Percentiles rank a stretch among this genome's conserved stretches.
These are phyloP conservation scores for Crithidia expoeki DNA, from an alignment of 208 protist species.

Conservation along the genomic window DNA sequence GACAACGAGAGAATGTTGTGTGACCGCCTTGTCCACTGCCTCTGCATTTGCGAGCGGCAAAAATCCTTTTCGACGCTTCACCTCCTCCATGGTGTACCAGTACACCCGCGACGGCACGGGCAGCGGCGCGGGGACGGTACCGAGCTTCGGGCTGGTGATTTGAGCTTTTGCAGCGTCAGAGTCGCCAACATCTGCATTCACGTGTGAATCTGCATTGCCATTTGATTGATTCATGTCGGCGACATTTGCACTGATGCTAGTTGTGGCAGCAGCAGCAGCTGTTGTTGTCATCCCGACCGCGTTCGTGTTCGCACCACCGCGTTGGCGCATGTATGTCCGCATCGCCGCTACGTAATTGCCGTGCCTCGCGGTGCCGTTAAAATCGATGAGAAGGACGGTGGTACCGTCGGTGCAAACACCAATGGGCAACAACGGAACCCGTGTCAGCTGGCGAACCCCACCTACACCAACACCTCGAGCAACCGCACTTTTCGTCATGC, in stretches of 20 bases:
- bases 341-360: slow-evolving; percentile 41
- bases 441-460: slow-evolving; percentile 2
- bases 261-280: not conserved
- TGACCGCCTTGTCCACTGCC: too few relatives aligned
- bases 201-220: too few relatives aligned
- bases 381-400: slow-evolving; percentile 30
- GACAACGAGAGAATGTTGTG: too few relatives aligned
- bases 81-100: slow-evolving; percentile 24
- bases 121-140: too few relatives aligned
- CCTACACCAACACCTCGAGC: not conserved
- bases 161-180: not conserved
- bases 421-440: slow-evolving; percentile 27
- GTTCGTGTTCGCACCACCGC: too few relatives aligned
- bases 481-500: not conserved
- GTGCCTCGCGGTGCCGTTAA: slow-evolving; percentile 49
- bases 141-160: too few relatives aligned
- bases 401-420: slow-evolving; percentile 33
- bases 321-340: not conserved
- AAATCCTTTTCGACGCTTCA: not conserved
- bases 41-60: slow-evolving; percentile 9
- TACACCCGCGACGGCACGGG: not conserved
- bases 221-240: not conserved
- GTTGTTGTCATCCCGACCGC: too few relatives aligned
- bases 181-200: too few relatives aligned
- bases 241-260: not conserved